These are phyloP conservation scores for Ascosphaera acerosa DNA, from an alignment of 2,329 filamentous ascomycete genomes.

Conservation along the genomic window DNA sequence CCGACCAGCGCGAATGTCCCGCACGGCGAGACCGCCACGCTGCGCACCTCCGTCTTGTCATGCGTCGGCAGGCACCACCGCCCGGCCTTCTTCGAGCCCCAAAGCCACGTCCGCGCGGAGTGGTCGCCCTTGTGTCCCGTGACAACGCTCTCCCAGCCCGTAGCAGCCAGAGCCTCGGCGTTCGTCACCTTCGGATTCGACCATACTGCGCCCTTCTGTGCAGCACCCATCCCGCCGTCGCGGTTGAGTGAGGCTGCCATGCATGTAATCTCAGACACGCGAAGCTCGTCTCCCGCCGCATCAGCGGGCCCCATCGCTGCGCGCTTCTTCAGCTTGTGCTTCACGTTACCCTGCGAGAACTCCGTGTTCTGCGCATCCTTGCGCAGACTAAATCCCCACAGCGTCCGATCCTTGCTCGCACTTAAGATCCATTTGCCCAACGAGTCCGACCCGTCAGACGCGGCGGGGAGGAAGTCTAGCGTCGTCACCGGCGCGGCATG, in stretches of 20 bases:
- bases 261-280: conserved; percentile 74
- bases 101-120: conserved; percentile 87
- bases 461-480: conserved; percentile 61
- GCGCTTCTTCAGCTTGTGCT: conserved; percentile 64
- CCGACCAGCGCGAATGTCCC: conserved; percentile 85
- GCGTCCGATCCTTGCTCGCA: conserved; percentile 63
- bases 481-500: conserved; percentile 69
- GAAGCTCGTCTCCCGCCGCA: conserved; percentile 26
- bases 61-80: conserved; percentile 78
- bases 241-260: conserved; percentile 82
- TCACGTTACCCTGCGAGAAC: conserved; percentile 69
- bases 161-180: conserved; percentile 48
- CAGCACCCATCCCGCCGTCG: conserved; percentile 74
- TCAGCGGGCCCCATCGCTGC: conserved; percentile 6
- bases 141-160: conserved; percentile 91
- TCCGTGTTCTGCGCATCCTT: conserved; percentile 86
- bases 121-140: conserved; percentile 74
- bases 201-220: conserved; percentile 62
- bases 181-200: conserved; percentile 44
- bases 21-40: conserved; percentile 70
- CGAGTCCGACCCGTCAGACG: conserved; percentile 70
- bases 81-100: conserved; percentile 80
- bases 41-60: conserved; percentile 59
- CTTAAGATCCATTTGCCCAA: conserved; percentile 88
- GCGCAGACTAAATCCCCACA: conserved; percentile 92